These are phyloP conservation scores for Globisporangium radiosum DNA, from an alignment of 352 stramenopile genomes.

Conservation along the genomic window DNA sequence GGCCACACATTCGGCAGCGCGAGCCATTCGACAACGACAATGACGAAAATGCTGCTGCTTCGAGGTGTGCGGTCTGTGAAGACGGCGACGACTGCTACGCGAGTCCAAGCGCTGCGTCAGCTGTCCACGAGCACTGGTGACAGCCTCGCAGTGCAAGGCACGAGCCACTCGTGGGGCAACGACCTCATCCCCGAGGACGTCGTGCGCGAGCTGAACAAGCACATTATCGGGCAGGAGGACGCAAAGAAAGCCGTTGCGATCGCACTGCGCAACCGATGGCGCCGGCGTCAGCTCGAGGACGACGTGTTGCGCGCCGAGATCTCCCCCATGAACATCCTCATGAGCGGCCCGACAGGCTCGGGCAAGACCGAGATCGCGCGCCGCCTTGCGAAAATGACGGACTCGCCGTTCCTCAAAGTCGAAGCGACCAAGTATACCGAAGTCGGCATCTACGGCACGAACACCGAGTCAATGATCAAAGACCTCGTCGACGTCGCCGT, in stretches of 20 bases:
- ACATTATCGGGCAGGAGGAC: conserved; percentile 95
- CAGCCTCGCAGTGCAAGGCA: conserved; percentile 7
- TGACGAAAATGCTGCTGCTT: background rate
- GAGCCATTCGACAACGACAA: background rate
- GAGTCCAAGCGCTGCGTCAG: background rate
- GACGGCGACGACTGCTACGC: background rate
- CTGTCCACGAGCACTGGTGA: background rate
- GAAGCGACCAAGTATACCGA: conserved; percentile 99
- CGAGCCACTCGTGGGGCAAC: conserved; percentile 15
- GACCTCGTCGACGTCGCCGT: conserved; percentile 96
- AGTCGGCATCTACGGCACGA: conserved; percentile 97
- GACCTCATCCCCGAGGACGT: conserved; percentile 89
- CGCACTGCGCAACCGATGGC: conserved; percentile 97
- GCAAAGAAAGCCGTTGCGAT: conserved; percentile 98
- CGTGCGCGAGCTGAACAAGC: conserved; percentile 91
- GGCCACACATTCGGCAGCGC: too few species aligned
- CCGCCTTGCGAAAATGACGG: conserved; percentile 95
- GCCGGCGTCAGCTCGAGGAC: conserved; percentile 90
- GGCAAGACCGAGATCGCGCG: conserved; percentile 98
- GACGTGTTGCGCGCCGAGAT: conserved; percentile 82
- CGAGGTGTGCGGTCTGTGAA: background rate
- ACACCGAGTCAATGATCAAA: conserved; percentile 98
- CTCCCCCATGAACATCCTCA: conserved; percentile 99
- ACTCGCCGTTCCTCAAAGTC: conserved; percentile 97
- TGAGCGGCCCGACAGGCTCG: conserved; percentile 98